phyloP scores from a whole-genome alignment of 352 stramenopile species.

The Thalassiosira hispida region DNA sequence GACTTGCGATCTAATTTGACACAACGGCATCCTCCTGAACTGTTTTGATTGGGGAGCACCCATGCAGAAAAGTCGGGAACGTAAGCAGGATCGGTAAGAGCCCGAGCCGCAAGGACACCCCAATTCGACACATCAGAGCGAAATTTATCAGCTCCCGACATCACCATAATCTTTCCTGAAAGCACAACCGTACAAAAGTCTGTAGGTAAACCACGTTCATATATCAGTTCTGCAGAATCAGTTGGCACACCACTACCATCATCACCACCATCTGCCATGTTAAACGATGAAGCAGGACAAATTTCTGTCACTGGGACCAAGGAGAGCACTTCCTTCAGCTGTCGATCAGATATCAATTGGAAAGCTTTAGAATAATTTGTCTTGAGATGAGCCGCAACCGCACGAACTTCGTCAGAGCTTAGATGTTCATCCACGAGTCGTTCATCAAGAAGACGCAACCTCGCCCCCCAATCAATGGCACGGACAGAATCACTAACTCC shows the following conservation, averaged over 20 bases:
- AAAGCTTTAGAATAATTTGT: slow-evolving; percentile 74
- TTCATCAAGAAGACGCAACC: slow-evolving; percentile 79
- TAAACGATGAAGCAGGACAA: slow-evolving; percentile 50
- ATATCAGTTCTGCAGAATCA: slow-evolving; percentile 70
- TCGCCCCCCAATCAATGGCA: slow-evolving; percentile 75
- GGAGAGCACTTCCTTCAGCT: slow-evolving; percentile 68
- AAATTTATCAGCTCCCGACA: slow-evolving; percentile 84
- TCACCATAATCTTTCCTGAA: slow-evolving; percentile 78
- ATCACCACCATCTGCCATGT: slow-evolving; percentile 18
- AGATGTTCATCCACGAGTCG: slow-evolving; percentile 82
- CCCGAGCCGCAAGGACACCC: slow-evolving; percentile 74
- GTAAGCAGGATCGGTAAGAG: slow-evolving; percentile 71
- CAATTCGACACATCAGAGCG: slow-evolving; percentile 82
- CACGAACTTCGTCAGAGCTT: slow-evolving; percentile 74
- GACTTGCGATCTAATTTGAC: slow-evolving; percentile 50
- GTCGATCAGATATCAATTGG: slow-evolving; percentile 68
- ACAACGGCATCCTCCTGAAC: slow-evolving; percentile 38
- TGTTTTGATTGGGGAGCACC: slow-evolving; percentile 47
- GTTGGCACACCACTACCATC: slow-evolving; percentile 46
- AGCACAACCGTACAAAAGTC: slow-evolving; percentile 83
- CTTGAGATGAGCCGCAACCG: slow-evolving; percentile 79
- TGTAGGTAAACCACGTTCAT: slow-evolving; percentile 66
- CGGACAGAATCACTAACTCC: slow-evolving; percentile 9
- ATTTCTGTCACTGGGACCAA: slow-evolving; percentile 68
- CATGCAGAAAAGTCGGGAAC: slow-evolving; percentile 84